A percentile compares a stretch with the other conserved stretches of the same genome.
phyloP scores from a whole-genome alignment of 2,329 filamentous ascomycete species.

The Scleromitrula shiraiana region DNA sequence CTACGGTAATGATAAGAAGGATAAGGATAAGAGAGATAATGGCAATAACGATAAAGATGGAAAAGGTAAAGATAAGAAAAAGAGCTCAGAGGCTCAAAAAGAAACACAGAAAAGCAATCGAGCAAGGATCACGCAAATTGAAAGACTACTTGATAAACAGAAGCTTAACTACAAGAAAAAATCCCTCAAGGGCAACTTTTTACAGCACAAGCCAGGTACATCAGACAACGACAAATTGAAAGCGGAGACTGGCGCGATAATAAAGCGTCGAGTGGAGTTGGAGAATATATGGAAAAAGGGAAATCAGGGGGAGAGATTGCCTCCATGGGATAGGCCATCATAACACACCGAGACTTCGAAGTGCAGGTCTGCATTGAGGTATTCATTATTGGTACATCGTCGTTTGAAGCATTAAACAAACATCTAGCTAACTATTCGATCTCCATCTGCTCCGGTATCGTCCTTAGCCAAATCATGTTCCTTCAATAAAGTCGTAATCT shows the following conservation, averaged over 20 bases:
- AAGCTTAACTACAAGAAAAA: not conserved
- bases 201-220: not conserved
- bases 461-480: conserved; percentile 92
- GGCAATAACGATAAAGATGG: not conserved
- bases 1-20: not conserved
- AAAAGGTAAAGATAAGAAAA: not conserved
- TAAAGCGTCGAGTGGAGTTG: not conserved
- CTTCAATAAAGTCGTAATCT: conserved; percentile 89
- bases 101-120: not conserved
- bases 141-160: not conserved
- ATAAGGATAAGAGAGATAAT: not conserved
- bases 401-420: conserved; percentile 8
- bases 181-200: not conserved
- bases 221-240: not conserved
- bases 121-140: not conserved
- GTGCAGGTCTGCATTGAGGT: conserved; percentile 1
- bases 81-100: not conserved
- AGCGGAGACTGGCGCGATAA: not conserved
- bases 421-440: conserved; percentile 26
- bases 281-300: not conserved
- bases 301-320: not conserved
- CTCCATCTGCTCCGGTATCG: conserved; percentile 38
- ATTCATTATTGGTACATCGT: conserved; percentile 26
- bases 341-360: not conserved
- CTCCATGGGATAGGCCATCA: not conserved